Percentiles rank a stretch among this genome's conserved stretches.
These are phyloP conservation scores for Pythium plurisporium DNA, from an alignment of 352 stramenopile species.

Conservation along the genomic window DNA sequence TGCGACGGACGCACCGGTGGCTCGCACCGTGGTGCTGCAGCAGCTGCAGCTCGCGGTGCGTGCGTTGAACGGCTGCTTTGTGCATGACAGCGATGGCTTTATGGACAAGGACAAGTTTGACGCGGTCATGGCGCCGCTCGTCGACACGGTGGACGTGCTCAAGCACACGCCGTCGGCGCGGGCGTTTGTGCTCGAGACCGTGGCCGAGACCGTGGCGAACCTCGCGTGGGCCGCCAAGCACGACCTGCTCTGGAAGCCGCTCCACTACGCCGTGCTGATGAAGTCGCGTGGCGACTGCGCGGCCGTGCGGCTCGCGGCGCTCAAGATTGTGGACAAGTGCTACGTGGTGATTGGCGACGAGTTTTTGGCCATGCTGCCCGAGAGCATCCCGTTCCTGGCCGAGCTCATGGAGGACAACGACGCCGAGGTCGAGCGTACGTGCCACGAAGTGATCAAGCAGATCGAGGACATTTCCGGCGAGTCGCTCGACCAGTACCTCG, in stretches of 20 bases:
- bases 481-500: constrained; percentile 86
- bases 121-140: constrained; percentile 58
- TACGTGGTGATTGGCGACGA: constrained; percentile 86
- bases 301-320: constrained; percentile 61
- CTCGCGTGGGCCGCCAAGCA: constrained; percentile 83
- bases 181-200: constrained; percentile 60
- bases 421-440: constrained; percentile 75
- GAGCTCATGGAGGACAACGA: constrained; percentile 88
- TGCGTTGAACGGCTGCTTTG: constrained; percentile 79
- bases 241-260: constrained; percentile 85
- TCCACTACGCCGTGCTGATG: constrained; percentile 87
- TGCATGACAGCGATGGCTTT: constrained; percentile 83
- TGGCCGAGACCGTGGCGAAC: constrained; percentile 68
- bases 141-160: constrained; percentile 74
- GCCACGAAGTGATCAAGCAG: constrained; percentile 85
- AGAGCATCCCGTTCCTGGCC: constrained; percentile 87
- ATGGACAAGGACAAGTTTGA: constrained; percentile 88
- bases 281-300: constrained; percentile 70
- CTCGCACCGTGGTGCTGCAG: constrained; percentile 34
- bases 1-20: constrained; percentile 15
- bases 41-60: constrained; percentile 56
- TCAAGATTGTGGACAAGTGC: constrained; percentile 82
- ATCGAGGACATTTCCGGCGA: constrained; percentile 89
- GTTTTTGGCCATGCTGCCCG: constrained; percentile 85
- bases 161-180: constrained; percentile 35